Evolutionary conservation across 108 stramenopile genomes (phyloP).

Genomic region (Stephanodiscus triporus): DNA sequence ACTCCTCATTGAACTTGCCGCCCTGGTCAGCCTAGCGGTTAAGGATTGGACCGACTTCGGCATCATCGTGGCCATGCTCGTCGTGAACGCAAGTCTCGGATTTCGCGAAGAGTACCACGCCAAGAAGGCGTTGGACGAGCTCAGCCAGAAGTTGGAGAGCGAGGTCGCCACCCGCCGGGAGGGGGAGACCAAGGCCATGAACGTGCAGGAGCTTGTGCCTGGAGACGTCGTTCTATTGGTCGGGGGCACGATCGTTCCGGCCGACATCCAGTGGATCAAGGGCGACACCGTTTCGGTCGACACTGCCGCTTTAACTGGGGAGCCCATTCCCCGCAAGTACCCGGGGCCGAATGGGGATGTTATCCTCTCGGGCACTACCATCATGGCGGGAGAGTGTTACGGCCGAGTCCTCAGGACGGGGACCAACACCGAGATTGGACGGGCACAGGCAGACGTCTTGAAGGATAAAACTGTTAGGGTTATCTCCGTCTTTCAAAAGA

Average conservation of each 20-base stretch:
- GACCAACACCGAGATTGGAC: constrained; percentile 74
- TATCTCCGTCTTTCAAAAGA: constrained; percentile 71
- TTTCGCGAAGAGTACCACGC: constrained; percentile 82
- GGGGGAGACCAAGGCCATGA: constrained; percentile 47
- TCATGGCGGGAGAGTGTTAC: constrained; percentile 73
- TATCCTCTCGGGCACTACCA: constrained; percentile 65
- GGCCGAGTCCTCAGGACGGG: constrained; percentile 66
- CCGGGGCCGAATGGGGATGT: constrained; percentile 53
- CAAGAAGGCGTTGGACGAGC: constrained; percentile 63
- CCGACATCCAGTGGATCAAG: constrained; percentile 73
- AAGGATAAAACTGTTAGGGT: constrained; percentile 66
- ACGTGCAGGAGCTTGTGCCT: constrained; percentile 68
- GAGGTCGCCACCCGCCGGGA: constrained; percentile 63
- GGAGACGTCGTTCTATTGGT: constrained; percentile 81
- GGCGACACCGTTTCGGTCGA: constrained; percentile 74
- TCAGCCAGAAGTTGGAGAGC: constrained; percentile 53
- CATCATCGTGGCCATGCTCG: constrained; percentile 61
- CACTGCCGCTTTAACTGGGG: constrained; percentile 83
- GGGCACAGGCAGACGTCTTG: constrained; percentile 67
- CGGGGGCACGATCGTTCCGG: constrained; percentile 80
- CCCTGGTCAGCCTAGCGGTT: constrained; percentile 50
- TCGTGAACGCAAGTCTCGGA: constrained; percentile 70
- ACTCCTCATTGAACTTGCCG: constrained; percentile 58
- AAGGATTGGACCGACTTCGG: constrained; percentile 60
- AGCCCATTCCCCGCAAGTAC: constrained; percentile 77